phyloP scores from a whole-genome alignment of 495 filamentous ascomycete species.

The Friedmanniomyces endolithicus region DNA sequence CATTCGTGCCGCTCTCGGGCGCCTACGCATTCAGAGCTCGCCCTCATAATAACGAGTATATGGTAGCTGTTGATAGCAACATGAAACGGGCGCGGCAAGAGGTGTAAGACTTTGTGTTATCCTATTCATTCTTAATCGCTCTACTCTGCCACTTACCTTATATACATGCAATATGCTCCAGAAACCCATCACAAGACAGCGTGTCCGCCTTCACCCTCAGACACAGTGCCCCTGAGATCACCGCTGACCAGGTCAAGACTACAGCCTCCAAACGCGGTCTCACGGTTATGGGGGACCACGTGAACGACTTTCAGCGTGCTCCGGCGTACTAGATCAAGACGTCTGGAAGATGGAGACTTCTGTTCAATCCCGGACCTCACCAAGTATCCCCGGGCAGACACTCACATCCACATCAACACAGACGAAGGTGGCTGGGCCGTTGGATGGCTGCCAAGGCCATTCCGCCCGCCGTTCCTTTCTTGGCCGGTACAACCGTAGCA shows the following conservation, averaged over 20 bases:
- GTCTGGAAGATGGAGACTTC: slow-evolving; percentile 3
- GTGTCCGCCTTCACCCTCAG: slow-evolving; percentile 11
- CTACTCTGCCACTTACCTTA: too few relatives aligned
- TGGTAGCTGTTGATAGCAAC: too few relatives aligned
- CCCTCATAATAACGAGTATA: too few relatives aligned
- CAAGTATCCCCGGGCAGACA: slow-evolving; percentile 6
- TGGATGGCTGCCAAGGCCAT: slow-evolving; percentile 3
- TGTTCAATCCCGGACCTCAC: neutral
- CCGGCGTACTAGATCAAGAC: slow-evolving; percentile 5
- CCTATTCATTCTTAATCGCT: too few relatives aligned
- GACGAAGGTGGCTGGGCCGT: slow-evolving; percentile 13
- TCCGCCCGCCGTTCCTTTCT: neutral
- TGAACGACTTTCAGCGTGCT: slow-evolving; percentile 2
- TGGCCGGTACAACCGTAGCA: slow-evolving; percentile 17
- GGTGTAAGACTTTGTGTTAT: too few relatives aligned
- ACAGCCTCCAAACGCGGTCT: neutral
- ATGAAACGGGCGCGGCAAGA: too few relatives aligned
- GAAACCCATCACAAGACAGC: neutral
- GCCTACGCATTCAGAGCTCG: too few relatives aligned
- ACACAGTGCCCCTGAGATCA: neutral
- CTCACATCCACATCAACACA: neutral
- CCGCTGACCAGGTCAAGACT: neutral
- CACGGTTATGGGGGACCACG: neutral
- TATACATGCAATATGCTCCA: neutral
- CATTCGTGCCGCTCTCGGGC: too few relatives aligned